phyloP scores from a whole-genome alignment of 2,329 filamentous ascomycete species.

The Aspergillus jensenii region DNA sequence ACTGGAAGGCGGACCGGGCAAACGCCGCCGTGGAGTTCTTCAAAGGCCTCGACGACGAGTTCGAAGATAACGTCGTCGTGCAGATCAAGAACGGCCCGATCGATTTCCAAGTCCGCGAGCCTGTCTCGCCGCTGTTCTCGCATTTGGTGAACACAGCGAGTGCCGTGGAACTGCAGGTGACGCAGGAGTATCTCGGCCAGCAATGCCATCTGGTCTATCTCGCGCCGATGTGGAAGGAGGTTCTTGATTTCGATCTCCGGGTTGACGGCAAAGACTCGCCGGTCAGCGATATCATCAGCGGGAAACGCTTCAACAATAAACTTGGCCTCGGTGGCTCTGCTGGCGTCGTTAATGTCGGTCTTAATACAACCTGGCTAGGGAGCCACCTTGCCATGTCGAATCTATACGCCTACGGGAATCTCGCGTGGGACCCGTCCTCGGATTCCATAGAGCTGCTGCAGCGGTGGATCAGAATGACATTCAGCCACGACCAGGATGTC shows the following conservation, averaged over 20 bases:
- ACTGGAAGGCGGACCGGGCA: conserved; percentile 68
- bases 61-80: conserved; percentile 69
- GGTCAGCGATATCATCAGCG: conserved; percentile 61
- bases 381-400: conserved; percentile 71
- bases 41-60: conserved; percentile 61
- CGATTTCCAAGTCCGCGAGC: conserved; percentile 71
- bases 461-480: conserved; percentile 69
- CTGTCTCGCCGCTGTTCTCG: conserved; percentile 64
- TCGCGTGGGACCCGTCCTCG: conserved; percentile 63
- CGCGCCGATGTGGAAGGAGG: conserved; percentile 66
- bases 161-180: conserved; percentile 66
- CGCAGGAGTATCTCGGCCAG: conserved; percentile 71
- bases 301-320: conserved; percentile 57
- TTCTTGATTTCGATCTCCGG: conserved; percentile 67
- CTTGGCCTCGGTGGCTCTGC: conserved; percentile 58
- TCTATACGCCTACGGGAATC: conserved; percentile 66
- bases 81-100: conserved; percentile 75
- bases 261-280: conserved; percentile 57
- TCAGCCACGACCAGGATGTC: conserved; percentile 56
- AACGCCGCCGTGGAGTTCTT: conserved; percentile 71
- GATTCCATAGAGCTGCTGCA: conserved; percentile 54
- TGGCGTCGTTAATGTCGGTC: conserved; percentile 67
- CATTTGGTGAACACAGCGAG: conserved; percentile 48
- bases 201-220: conserved; percentile 69
- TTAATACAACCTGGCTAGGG: conserved; percentile 67